A percentile compares a stretch with the other conserved stretches of the same genome.
Evolutionary conservation across 495 filamentous ascomycete species (phyloP).

Genomic region (Delitschia confertaspora): DNA sequence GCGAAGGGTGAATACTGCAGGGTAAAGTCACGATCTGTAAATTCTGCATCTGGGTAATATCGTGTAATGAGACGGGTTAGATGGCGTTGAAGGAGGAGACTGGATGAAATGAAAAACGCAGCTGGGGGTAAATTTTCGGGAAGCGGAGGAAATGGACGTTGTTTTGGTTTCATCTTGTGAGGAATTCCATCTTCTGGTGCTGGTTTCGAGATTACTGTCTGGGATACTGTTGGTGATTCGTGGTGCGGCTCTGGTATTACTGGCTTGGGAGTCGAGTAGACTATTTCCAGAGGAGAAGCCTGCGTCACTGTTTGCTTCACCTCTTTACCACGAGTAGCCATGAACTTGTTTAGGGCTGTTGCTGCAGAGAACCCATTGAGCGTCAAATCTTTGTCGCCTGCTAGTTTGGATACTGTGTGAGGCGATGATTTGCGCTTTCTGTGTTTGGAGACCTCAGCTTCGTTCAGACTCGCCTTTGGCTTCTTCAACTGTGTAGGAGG

Average conservation of each 20-base stretch:
- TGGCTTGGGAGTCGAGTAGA: background rate
- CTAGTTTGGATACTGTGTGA: background rate
- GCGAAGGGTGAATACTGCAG: conserved; percentile 34
- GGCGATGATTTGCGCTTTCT: background rate
- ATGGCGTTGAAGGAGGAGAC: conserved; percentile 36
- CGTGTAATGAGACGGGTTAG: conserved; percentile 42
- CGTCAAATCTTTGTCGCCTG: background rate
- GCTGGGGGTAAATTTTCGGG: conserved; percentile 26
- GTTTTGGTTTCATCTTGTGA: no score
- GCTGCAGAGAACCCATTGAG: conserved; percentile 29
- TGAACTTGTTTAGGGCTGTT: conserved; percentile 27
- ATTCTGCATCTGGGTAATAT: conserved; percentile 42
- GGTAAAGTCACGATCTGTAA: conserved; percentile 54
- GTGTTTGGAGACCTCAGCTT: background rate
- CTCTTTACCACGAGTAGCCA: conserved; percentile 19
- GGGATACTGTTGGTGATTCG: background rate
- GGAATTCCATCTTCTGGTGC: no score
- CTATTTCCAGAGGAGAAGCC: background rate
- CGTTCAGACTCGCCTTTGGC: background rate
- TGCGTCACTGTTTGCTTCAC: conserved; percentile 1
- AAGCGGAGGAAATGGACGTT: no score
- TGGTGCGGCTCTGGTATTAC: conserved; percentile 1
- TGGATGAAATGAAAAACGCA: conserved; percentile 46
- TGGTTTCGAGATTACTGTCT: background rate
- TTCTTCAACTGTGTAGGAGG: no score